phyloP scores from a whole-genome alignment of 768 basidiomycete genomes.

The Xerocomus spinulosus region DNA sequence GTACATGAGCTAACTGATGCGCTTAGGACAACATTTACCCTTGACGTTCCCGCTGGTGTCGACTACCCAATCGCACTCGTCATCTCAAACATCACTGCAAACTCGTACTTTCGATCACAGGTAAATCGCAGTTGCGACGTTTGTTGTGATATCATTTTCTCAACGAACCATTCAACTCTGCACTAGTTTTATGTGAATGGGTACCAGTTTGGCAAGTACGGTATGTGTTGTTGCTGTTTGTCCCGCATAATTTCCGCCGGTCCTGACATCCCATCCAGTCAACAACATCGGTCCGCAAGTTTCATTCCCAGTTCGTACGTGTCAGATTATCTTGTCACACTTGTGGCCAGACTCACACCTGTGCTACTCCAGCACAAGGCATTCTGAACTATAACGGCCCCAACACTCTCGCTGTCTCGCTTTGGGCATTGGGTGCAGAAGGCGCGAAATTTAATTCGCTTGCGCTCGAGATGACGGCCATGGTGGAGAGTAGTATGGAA shows the following conservation, averaged over 20 bases:
- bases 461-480: conserved; percentile 34
- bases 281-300: conserved; percentile 24
- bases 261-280: conserved; percentile 8
- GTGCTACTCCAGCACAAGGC: conserved; percentile 37
- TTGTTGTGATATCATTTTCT: neutral
- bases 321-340: neutral
- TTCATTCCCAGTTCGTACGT: conserved; percentile 26
- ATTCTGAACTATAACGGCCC: conserved; percentile 45
- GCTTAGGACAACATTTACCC: conserved; percentile 33
- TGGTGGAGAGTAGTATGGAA: conserved; percentile 22
- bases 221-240: conserved; percentile 1
- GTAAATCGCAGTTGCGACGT: conserved; percentile 2
- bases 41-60: conserved; percentile 41
- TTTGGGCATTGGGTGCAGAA: conserved; percentile 40
- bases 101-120: conserved; percentile 38
- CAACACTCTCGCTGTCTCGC: conserved; percentile 46
- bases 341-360: conserved; percentile 7
- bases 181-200: conserved; percentile 25
- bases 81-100: conserved; percentile 41
- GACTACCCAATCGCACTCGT: conserved; percentile 47
- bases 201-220: conserved; percentile 26
- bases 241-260: neutral
- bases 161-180: neutral
- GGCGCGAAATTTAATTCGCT: conserved; percentile 42
- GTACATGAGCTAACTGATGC: neutral